phyloP scores from a whole-genome alignment of 2,329 filamentous ascomycete species.

The Ilyonectria mors-panacis region DNA sequence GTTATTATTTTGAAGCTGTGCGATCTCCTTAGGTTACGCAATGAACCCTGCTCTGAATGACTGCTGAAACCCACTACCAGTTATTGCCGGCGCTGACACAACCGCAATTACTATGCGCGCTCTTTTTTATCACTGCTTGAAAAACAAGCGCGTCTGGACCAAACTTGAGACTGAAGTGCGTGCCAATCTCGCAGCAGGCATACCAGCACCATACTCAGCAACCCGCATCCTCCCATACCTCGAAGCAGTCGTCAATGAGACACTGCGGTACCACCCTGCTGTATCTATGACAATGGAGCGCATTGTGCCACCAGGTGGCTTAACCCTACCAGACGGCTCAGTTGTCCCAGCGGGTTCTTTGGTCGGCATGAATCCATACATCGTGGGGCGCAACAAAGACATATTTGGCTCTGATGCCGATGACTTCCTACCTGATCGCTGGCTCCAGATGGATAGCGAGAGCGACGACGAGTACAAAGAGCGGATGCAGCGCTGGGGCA shows the following conservation, averaged over 20 bases:
- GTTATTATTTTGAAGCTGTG: too few relatives aligned
- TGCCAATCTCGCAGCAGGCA: slow-evolving; percentile 16
- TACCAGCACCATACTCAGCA: slow-evolving; percentile 32
- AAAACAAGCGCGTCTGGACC: slow-evolving; percentile 35
- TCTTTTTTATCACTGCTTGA: slow-evolving; percentile 43
- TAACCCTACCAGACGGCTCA: slow-evolving; percentile 50
- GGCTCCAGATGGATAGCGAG: slow-evolving; percentile 39
- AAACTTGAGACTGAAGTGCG: slow-evolving; percentile 37
- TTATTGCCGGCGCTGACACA: slow-evolving; percentile 46
- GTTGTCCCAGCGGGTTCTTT: slow-evolving; percentile 51
- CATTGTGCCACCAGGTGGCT: slow-evolving; percentile 57
- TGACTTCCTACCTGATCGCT: slow-evolving; percentile 60
- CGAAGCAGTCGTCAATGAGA: slow-evolving; percentile 62
- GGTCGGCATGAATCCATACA: slow-evolving; percentile 56
- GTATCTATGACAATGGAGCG: slow-evolving; percentile 62
- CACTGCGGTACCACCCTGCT: slow-evolving; percentile 61
- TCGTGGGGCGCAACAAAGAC: slow-evolving; percentile 52
- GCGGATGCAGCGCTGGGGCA: slow-evolving; percentile 52
- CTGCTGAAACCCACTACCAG: slow-evolving; percentile 10
- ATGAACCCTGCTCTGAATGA: neutral
- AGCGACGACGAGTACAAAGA: slow-evolving; percentile 39
- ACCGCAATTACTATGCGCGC: slow-evolving; percentile 45
- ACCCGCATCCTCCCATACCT: slow-evolving; percentile 38
- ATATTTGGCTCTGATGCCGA: slow-evolving; percentile 61
- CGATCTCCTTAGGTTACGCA: too few relatives aligned